Evolutionary conservation across 257 asterid genomes (phyloP).

Genomic region (Gentiana macrophylla): DNA sequence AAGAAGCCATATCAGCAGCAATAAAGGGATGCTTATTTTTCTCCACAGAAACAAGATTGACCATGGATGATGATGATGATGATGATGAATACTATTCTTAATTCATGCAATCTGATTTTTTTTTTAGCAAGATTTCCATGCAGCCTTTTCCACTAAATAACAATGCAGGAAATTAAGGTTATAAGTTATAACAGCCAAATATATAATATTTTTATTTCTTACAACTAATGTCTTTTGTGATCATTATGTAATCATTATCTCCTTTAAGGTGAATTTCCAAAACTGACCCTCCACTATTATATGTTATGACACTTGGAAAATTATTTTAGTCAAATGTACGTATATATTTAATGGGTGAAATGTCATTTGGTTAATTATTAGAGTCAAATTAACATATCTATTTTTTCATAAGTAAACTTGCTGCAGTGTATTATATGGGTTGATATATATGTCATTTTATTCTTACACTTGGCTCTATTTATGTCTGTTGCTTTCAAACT

Average conservation of each 20-base stretch:
- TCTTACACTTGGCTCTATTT: too few species aligned
- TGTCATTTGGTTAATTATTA: too few species aligned
- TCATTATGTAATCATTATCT: constrained; percentile 9
- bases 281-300: constrained; percentile 10
- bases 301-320: too few species aligned
- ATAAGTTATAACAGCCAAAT: neutral
- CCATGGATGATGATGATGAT: constrained; percentile 7
- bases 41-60: constrained; percentile 22
- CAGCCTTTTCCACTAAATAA: neutral
- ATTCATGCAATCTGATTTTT: constrained; percentile 2
- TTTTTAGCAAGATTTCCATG: constrained; percentile 10
- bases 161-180: neutral
- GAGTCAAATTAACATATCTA: too few species aligned
- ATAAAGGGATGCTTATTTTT: constrained; percentile 3
- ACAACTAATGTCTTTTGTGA: constrained; percentile 1
- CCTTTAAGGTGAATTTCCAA: constrained; percentile 16
- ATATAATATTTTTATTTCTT: neutral
- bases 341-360: neutral
- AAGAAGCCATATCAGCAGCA: constrained; percentile 24
- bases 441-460: too few species aligned
- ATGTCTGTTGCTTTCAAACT: too few species aligned
- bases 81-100: neutral
- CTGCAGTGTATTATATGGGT: too few species aligned
- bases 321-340: too few species aligned
- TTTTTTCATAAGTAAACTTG: too few species aligned